Base-by-base conservation (phyloP, 805 yeast genomes). In the Hanseniaspora lachancei region DNA sequence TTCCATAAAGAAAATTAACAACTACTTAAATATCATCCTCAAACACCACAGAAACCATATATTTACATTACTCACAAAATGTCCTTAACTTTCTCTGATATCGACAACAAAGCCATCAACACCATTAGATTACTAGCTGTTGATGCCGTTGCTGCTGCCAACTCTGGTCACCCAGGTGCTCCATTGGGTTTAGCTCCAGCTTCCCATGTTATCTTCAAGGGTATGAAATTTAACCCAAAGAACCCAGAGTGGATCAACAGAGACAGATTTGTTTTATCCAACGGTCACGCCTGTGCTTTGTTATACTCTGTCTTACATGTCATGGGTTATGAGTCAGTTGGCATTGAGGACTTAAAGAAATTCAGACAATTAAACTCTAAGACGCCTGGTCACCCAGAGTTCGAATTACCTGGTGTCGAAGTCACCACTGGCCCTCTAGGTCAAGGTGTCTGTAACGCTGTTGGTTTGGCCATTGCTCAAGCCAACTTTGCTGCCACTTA, bases 121-220 rank as follows among this genome's bases (percentile, higher is more conserved):
- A 87, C 97, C 64, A 86, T 91, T 75, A 88, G 96, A 75, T 73
- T 83, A 59, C 78, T 91, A 64, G 81, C 97, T 54, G 84, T 86
- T 55, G 98, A 91, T 70, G 81, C 86, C 61, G 95, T 87, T 60
- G 77, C 83, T 58, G 78, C 81, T 72, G 91, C 97, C 65, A 85
- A 91, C 74, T 84, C 96, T 59, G 98, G 98, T 62, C 98, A 91
- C 75, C 98, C 98, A 56, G 98, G 98, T 76, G 97, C 98, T 54
- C 97, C 97, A 66, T 81, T 91, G 80, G 97, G 97, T 61, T 76
- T 91, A 73, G 97, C 98, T 18, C 96, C 97, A 47, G 83, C 89
- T 59, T 95, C 97, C 60, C 97, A 91, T 72, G 83, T 81, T 57
- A 70, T 91, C 61, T 87, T 84, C 81, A 77, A 81, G 70, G 79